A percentile compares a stretch with the other conserved stretches of the same genome.
phyloP scores from a whole-genome alignment of 2,329 filamentous ascomycete genomes.

The Curvularia spicifera region DNA sequence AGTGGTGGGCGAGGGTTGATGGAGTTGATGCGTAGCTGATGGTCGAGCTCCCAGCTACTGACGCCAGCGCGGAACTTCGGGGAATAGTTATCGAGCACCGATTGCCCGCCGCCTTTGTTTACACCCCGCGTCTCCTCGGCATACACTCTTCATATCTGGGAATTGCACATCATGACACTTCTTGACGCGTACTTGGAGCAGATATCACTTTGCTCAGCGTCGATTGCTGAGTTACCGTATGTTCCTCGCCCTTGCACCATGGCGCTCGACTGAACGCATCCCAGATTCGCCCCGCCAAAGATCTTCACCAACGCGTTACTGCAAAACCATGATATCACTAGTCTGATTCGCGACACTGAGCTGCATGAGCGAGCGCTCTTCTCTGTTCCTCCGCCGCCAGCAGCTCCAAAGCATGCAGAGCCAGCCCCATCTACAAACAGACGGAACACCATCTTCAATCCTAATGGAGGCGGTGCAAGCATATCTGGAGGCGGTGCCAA shows the following conservation, averaged over 20 bases:
- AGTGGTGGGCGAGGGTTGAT: slow-evolving; percentile 17
- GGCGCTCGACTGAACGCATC: slow-evolving; percentile 26
- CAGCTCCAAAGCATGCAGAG: slow-evolving; percentile 55
- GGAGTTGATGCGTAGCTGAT: slow-evolving; percentile 31
- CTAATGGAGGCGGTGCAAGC: slow-evolving; percentile 37
- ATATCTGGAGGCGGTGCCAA: slow-evolving; percentile 49
- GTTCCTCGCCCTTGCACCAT: slow-evolving; percentile 17
- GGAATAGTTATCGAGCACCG: slow-evolving; percentile 25
- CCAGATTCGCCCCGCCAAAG: slow-evolving; percentile 85
- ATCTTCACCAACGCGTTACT: slow-evolving; percentile 95
- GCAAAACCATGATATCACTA: slow-evolving; percentile 87
- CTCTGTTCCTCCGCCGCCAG: slow-evolving; percentile 77
- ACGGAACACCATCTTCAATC: slow-evolving; percentile 58
- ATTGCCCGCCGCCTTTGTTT: slow-evolving; percentile 19
- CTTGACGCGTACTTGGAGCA: slow-evolving; percentile 59
- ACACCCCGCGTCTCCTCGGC: slow-evolving; percentile 21
- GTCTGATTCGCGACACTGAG: slow-evolving; percentile 93
- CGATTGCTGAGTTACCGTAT: slow-evolving; percentile 56
- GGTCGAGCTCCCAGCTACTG: slow-evolving; percentile 27
- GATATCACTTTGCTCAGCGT: slow-evolving; percentile 56
- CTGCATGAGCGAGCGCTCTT: slow-evolving; percentile 93
- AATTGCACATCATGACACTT: slow-evolving; percentile 47
- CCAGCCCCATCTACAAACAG: slow-evolving; percentile 52
- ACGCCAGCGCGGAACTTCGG: slow-evolving; percentile 23
- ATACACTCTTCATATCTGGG: neutral